Conservation (phyloP, 2,329 filamentous ascomycete species). For the Lachnellula subtilissima region DNA sequence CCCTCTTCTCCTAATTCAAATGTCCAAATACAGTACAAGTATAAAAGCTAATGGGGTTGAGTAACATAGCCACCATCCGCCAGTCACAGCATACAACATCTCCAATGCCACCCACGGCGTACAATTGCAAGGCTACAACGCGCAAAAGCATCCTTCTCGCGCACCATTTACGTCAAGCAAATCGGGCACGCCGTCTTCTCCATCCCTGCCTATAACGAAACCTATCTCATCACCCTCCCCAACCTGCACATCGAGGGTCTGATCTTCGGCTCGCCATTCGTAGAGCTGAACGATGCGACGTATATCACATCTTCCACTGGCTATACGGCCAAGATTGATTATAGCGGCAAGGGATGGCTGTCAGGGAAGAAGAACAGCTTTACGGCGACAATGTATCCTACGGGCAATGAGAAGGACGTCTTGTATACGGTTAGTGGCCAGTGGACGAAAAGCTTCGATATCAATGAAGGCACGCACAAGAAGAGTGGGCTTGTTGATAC, state of each 20-base stretch:
- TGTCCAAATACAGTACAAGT: background rate
- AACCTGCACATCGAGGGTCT: slow-evolving; percentile 90
- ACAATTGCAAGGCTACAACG: slow-evolving; percentile 81
- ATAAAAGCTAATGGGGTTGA: background rate
- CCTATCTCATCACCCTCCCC: slow-evolving; percentile 87
- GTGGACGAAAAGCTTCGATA: slow-evolving; percentile 80
- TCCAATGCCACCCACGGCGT: slow-evolving; percentile 81
- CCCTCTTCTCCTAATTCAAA: background rate
- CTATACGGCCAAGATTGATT: slow-evolving; percentile 86
- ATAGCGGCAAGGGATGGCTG: slow-evolving; percentile 89
- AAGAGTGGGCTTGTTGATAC: slow-evolving; percentile 50
- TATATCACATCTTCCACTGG: slow-evolving; percentile 84
- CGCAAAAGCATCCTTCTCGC: slow-evolving; percentile 93
- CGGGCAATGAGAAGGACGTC: slow-evolving; percentile 66
- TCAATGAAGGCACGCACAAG: slow-evolving; percentile 62
- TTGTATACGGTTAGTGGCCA: slow-evolving; percentile 82
- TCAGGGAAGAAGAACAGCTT: slow-evolving; percentile 95
- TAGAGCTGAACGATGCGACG: slow-evolving; percentile 81
- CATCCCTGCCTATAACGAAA: slow-evolving; percentile 52
- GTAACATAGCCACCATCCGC: slow-evolving; percentile 71
- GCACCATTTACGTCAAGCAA: slow-evolving; percentile 92
- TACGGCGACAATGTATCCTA: slow-evolving; percentile 65
- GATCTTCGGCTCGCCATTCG: slow-evolving; percentile 79
- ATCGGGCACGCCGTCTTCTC: slow-evolving; percentile 84
- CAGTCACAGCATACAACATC: slow-evolving; percentile 91